Evolutionary conservation across 305 asterid genomes (phyloP), one percentile per base, ranked within the genome.

Genomic region (Fraxinus ornus): DNA sequence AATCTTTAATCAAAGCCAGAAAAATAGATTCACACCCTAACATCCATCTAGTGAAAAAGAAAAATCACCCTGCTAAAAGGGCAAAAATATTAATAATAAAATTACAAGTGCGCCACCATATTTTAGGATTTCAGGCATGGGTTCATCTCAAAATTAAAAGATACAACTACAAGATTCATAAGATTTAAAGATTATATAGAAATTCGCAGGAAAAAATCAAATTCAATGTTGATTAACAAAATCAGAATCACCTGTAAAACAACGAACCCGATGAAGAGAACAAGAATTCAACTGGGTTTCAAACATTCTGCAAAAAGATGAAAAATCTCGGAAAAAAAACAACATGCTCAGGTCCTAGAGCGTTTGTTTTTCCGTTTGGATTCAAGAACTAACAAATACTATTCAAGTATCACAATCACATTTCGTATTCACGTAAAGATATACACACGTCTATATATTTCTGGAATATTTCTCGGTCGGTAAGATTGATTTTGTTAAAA

Each of bases 211-310:
- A 83, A 52, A 52, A 79, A 49, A 39, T 79, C 64, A 71, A 64
- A 37, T 73, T 32, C 80, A 80, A 41, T 64, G 71, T 13, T 35
- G 57, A 81, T 66, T 49, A 32, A 79, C 32, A 77, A 72, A 80
- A 80, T 80, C 4, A 70, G 78, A 78, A 60, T 70, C 64, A 87
- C 90, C 90, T 68, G 73, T 78, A 66, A 26, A 36, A 22, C 83
- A 66, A 68, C 78, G 3, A 77, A 64, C 36, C 86, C 88, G 83
- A 85, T 81, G 82, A 66, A 33, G 76, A 47, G 66, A 70, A 49
- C 81, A 37, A 77, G 28, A 64, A 13, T 84, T 72, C 80, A 84
- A 83, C 82, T 80, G n/a, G 39, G 37, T 76, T 47, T 41, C 66
- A n/a, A 76, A 47, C 21, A 21, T 24, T 30, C 44, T 44, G 41